Base-by-base conservation (phyloP, 441 rosid species). In the Pelargonium fulgidum region DNA sequence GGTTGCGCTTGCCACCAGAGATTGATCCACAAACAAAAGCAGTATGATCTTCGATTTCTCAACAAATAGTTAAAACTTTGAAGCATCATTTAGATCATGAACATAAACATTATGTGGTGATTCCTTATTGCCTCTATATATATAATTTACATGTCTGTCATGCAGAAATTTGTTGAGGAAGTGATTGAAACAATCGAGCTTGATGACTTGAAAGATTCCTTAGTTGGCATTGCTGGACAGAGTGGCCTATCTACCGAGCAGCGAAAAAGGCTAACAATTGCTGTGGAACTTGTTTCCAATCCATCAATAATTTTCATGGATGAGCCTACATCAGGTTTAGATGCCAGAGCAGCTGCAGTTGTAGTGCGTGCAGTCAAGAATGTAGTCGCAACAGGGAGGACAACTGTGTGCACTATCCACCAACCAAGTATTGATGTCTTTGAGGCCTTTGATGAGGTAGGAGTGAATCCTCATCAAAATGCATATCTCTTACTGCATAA, bases 261-360 rank as follows among this genome's bases (percentile, higher is more conserved):
- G 75, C 83, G 90, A 0, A 88, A 86, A 68, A 69, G 87, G 47
- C 62, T 88, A 16, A 88, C 93, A 7, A 79, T 88, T 62, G 89
- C 89, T 0, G 89, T 87, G 69, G 89, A 87, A 80, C 89, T 87
- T 48, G 90, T 87, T 66, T 80, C 92, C 17, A 87, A 85, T 70
- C 90, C 90, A 61, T 85, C 89, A 19, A 79, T 87, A 62, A 81
- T 87, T 7, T 88, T 88, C 68, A 81, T 86, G 93, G 93, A 88
- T 72, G 93, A 88, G 70, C 93, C 93, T 1, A 86, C 90, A 4
- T 77, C 89, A 9, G 88, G 93, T 24, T 73, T 88, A 29, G 93
- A 88, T 77, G 93, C 90, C 24, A 81, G 89, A 76, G 84, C 90
- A 26, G 90, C 93, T 26, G 90, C 93, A 29, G 84, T 88, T 76